Evolutionary conservation across 2,329 filamentous ascomycete species (phyloP).

Genomic region (Basipetospora chlamydospora): DNA sequence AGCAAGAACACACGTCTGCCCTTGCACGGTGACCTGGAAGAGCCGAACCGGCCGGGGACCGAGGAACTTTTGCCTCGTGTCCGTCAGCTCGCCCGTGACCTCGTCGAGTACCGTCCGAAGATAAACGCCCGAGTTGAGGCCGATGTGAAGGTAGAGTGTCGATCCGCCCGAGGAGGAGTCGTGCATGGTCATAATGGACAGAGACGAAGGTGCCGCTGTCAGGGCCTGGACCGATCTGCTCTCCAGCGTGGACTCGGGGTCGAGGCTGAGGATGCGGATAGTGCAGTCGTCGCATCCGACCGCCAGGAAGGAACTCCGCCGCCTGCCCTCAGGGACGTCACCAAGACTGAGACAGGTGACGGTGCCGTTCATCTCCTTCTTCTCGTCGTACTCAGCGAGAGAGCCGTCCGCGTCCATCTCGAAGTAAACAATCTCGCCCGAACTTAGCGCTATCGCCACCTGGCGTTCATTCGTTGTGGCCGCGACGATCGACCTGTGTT

Average conservation of each 20-base stretch:
- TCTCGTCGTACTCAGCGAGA: slow-evolving; percentile 86
- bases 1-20: slow-evolving; percentile 71
- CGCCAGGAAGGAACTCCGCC: slow-evolving; percentile 82
- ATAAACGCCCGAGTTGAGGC: slow-evolving; percentile 89
- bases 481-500: slow-evolving; percentile 88
- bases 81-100: slow-evolving; percentile 85
- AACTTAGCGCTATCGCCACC: slow-evolving; percentile 85
- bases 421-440: slow-evolving; percentile 94
- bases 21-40: slow-evolving; percentile 79
- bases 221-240: slow-evolving; percentile 90
- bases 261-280: slow-evolving; percentile 79
- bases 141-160: slow-evolving; percentile 89
- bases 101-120: slow-evolving; percentile 90
- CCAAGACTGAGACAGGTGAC: slow-evolving; percentile 92
- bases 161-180: slow-evolving; percentile 82
- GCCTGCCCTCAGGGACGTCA: slow-evolving; percentile 76
- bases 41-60: slow-evolving; percentile 82
- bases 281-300: slow-evolving; percentile 96
- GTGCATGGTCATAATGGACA: slow-evolving; percentile 89
- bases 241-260: slow-evolving; percentile 79
- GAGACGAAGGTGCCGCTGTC: slow-evolving; percentile 73
- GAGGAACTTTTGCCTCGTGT: slow-evolving; percentile 87
- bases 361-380: slow-evolving; percentile 87
- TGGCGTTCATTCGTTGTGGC: slow-evolving; percentile 88
- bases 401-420: slow-evolving; percentile 90